Evolutionary conservation across 2,329 filamentous ascomycete genomes (phyloP).

Genomic region (Stachybotrys chartarum): DNA sequence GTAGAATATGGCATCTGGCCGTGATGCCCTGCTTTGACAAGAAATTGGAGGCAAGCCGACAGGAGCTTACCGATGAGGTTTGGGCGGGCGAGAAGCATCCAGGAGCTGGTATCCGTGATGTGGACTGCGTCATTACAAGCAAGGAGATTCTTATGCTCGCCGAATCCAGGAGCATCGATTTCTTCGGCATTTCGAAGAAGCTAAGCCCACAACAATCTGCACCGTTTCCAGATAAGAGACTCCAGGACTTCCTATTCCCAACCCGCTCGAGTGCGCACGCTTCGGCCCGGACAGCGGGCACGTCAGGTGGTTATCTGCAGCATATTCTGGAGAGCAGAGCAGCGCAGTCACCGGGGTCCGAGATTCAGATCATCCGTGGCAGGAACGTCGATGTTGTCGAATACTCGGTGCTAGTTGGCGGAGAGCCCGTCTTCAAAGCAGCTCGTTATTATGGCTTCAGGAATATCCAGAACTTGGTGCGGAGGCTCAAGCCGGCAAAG

Average conservation of each 20-base stretch:
- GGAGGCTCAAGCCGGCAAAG: constrained; percentile 77
- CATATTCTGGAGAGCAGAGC: constrained; percentile 75
- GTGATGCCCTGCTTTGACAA: constrained; percentile 99
- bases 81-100: constrained; percentile 53
- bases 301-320: constrained; percentile 83
- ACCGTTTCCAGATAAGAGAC: constrained; percentile 64
- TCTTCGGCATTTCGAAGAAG: constrained; percentile 55
- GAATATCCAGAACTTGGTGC: constrained; percentile 96
- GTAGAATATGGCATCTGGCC: constrained; percentile 86
- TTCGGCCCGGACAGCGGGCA: constrained; percentile 55
- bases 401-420: constrained; percentile 58
- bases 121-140: constrained; percentile 96
- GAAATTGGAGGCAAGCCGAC: constrained; percentile 90
- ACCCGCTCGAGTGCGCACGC: constrained; percentile 27
- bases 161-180: constrained; percentile 68
- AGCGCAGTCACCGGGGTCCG: constrained; percentile 61
- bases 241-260: constrained; percentile 72
- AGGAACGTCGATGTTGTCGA: constrained; percentile 90
- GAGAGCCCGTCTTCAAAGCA: constrained; percentile 62
- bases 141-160: constrained; percentile 90
- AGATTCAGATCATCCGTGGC: constrained; percentile 64
- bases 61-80: constrained; percentile 76
- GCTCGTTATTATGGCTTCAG: constrained; percentile 95
- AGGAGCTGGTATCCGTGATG: constrained; percentile 64
- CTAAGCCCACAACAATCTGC: constrained; percentile 25